Base-by-base conservation (phyloP, 257 asterid species). In the Penstemon eatonii region DNA sequence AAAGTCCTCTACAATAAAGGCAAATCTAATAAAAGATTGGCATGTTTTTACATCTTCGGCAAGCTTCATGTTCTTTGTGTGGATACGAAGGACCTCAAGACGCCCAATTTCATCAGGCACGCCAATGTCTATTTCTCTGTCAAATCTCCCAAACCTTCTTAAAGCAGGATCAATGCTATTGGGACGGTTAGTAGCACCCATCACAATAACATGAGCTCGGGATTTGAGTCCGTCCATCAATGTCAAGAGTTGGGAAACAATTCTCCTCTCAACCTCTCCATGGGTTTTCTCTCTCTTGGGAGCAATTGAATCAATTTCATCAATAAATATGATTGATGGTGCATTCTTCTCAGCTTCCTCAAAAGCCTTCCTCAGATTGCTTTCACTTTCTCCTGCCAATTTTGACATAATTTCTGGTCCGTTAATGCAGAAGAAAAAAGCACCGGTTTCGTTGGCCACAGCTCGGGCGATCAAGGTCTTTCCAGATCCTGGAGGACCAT, bases 71-170 rank as follows among this genome's bases (percentile, higher is more conserved):
- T 89, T 92, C 89, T 92, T 92, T 15, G 98, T 87, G 44, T 92
- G 98, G 56, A 92, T 89, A 52, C 96, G 81, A 7, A 92, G 87
- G 68, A 92, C 98, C 84, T 92, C 98, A 47, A 91, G 94, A n/a
- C 98, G 90, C 36, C 98, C 98, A 70, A 89, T 84, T 85, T 91
- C 98, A 78, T 91, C 98, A 0, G 98, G 96, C 49, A 91, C 96
- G 62, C 96, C 98, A 45, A 89, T 91, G 64, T 91, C 98, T 12
- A 91, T 91, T 70, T 91, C 98, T 76, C 98, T 75, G 56, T 91
- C 98, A 70, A 91, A 91, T 72, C 98, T 84, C 42, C 98, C 96
- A 78, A 91, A 91, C 87, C 98, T 84, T 73, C 98, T 84, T 33
- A 91, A 74, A 39, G 98, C 96, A 15, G 98, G 95, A 70, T 91